Evolutionary conservation across 345 rosid genomes (phyloP), one percentile per base, ranked within the genome.

Genomic region (Corchorus capsularis): DNA sequence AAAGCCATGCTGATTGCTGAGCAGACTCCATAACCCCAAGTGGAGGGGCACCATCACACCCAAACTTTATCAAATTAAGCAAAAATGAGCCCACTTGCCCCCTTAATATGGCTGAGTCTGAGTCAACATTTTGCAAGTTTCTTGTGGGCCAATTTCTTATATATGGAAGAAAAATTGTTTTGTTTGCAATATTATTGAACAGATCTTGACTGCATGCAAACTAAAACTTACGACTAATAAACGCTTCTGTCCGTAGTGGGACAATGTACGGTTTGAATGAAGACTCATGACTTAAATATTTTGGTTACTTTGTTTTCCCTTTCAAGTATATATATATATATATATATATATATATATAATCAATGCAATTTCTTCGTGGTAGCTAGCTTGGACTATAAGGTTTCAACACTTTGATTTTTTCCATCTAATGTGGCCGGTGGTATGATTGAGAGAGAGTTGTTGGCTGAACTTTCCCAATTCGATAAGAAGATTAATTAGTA

Each of bases 361-460:
- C 54, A 66, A 66, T 53, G 6, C 19, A 12, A 9, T 66, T 17
- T 9, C 19, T 65, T 65, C 50, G 39, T 22, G 55, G 19, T 46
- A 19, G 39, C 37, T 46, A 19, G 39, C 55, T 67, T 67, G 55
- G 71, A 46, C 71, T 7, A 6, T 2, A 46, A 13, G 71, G 39
- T 6, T 45, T 32, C 13, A 61, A 32, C 5, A 66, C 47, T 43
- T 64, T 41, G 69, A 39, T 64, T 64, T 64, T 7, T 63, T 46
- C 27, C 11, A 8, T 45, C n/a, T 7, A 3, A 37, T 63, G 17
- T 62, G 35, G 63, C 27, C 6, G 19, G 17, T 15, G 22, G 22
- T 63, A 15, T 64, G 69, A 65, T 10, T 19, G 46, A 63, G 67
- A 63, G 46, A 63, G 67, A 63, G 5, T 64, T 64, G 69, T 65